These are phyloP conservation scores for Phaeoacremonium minimum DNA, from an alignment of 2,329 filamentous ascomycete genomes.

Conservation along the genomic window DNA sequence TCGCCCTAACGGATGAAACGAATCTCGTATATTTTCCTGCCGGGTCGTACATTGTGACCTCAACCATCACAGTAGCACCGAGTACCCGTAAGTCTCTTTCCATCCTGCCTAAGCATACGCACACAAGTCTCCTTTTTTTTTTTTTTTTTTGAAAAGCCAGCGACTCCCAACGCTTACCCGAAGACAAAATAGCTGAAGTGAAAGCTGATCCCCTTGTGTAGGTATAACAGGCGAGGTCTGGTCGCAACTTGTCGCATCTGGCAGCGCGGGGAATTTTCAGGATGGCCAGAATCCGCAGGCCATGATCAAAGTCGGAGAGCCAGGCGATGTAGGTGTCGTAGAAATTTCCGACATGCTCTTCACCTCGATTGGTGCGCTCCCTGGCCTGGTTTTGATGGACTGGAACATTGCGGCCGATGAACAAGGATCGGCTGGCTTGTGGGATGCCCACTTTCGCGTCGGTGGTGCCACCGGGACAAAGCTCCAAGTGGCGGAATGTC, in stretches of 20 bases:
- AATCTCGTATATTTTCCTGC: not conserved
- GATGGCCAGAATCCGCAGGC: too few relatives aligned
- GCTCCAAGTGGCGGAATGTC: constrained; percentile 58
- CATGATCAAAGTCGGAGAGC: constrained; percentile 52
- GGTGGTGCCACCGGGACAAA: constrained; percentile 65
- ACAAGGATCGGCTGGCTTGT: not conserved
- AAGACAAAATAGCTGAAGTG: too few relatives aligned
- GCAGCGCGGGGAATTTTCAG: too few relatives aligned
- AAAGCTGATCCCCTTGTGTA: too few relatives aligned
- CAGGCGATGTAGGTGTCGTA: constrained; percentile 50
- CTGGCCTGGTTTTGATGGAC: constrained; percentile 65
- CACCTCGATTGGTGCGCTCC: constrained; percentile 40
- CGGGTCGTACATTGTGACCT: not conserved
- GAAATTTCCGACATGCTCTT: not conserved
- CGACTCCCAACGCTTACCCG: too few relatives aligned
- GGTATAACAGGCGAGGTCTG: constrained; percentile 31
- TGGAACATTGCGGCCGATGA: constrained; percentile 45
- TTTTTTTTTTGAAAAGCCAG: too few relatives aligned
- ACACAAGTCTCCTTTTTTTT: too few relatives aligned
- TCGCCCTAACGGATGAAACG: not conserved
- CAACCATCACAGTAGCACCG: too few relatives aligned
- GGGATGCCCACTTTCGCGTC: constrained; percentile 66
- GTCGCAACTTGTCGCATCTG: constrained; percentile 18
- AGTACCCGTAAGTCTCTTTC: too few relatives aligned
- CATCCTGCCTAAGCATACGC: too few relatives aligned